Evolutionary conservation across 2,329 filamentous ascomycete genomes (phyloP).

Genomic region (Sporothrix brasiliensis): DNA sequence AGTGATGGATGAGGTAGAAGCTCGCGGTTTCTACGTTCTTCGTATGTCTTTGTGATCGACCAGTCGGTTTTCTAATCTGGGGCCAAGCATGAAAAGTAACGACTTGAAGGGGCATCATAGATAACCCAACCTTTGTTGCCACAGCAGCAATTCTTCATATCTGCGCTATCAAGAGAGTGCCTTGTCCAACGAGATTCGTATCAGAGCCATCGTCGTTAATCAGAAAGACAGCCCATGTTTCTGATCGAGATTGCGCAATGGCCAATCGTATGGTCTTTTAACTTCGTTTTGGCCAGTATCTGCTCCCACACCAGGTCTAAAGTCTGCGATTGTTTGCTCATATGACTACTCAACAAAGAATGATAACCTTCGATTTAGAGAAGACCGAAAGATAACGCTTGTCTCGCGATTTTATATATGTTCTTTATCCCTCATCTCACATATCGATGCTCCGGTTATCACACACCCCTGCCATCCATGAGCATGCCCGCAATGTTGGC

Average conservation of each 20-base stretch:
- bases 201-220: background rate
- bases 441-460: background rate
- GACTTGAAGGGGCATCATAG: background rate
- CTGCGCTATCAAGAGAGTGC: slow-evolving; percentile 9
- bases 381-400: background rate
- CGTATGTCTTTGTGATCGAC: background rate
- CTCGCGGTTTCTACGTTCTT: no score
- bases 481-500: slow-evolving; percentile 78
- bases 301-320: background rate
- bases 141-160: no score
- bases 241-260: background rate
- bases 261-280: background rate
- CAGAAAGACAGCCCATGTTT: background rate
- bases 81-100: background rate
- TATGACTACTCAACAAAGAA: background rate
- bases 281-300: background rate
- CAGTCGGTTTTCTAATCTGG: background rate
- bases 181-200: background rate
- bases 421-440: background rate
- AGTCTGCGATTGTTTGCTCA: background rate
- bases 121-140: background rate
- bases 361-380: background rate
- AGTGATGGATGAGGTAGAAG: background rate
- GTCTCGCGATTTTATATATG: background rate
- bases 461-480: slow-evolving; percentile 49